Evolutionary conservation across 148 eudicot genomes (phyloP), one percentile per base, ranked within the genome.

Genomic region (Persicaria maculosa): DNA sequence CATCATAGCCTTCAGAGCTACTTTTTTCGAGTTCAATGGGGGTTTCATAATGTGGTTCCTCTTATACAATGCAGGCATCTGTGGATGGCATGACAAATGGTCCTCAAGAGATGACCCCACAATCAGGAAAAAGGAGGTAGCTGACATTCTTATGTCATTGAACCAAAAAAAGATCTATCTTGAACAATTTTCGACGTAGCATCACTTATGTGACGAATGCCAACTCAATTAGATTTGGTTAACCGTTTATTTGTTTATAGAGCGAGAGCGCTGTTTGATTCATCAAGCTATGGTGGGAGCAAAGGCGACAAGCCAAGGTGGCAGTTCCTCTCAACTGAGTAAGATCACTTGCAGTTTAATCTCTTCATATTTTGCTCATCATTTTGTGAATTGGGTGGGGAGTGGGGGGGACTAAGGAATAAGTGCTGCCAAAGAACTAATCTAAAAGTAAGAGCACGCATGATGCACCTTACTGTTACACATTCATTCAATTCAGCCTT

Each of bases 201-300:
- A 31, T 31, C 40, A 31, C 2, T 31, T 31, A 31, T 31, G 40
- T 31, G 40, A 31, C 2, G 40, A 31, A 31, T 31, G 40, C 40
- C 40, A 31, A 31, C 40, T 31, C 40, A 31, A 3, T 31, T 31
- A 0, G 40, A 31, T 31, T 31, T 31, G 40, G 40, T 31, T 31
- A 31, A 31, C 40, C 45, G 9, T 65, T 65, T 40, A 16, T 14
- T 40, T 4, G 70, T 43, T 17, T 71, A 9, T 48, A 71, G 73
- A 52, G 73, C 73, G 45, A 71, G 73, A 71, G 73, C 54, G 5
- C 22, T 71, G 73, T 71, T 71, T 71, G 73, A 71, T 47, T 71
- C 73, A 71, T 46, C 73, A 46, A 36, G 53, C 40, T 17, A 14
- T 71, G 31, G 54, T 46, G 73, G 73, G 43, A 71, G 53, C 54